These are phyloP conservation scores for Kodamaea kaohsiungensis DNA, from an alignment of 805 yeast genomes.

Conservation along the genomic window DNA sequence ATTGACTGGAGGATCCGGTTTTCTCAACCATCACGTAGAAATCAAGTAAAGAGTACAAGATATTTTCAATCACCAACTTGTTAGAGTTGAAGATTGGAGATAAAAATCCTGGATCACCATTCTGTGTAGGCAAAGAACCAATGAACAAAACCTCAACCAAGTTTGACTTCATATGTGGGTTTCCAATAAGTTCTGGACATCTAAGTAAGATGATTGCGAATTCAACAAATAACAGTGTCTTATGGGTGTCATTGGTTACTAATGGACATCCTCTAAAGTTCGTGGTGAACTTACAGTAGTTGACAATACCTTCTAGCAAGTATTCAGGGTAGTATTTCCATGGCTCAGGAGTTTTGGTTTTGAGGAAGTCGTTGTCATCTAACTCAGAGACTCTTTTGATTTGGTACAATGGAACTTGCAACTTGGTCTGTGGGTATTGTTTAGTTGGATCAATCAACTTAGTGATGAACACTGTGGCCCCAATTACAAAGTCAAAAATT, in stretches of 20 bases:
- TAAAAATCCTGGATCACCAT: constrained; percentile 74
- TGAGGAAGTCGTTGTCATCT: constrained; percentile 72
- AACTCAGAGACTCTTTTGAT: constrained; percentile 63
- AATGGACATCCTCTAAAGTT: constrained; percentile 59
- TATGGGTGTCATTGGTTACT: constrained; percentile 46
- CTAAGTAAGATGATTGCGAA: constrained; percentile 74
- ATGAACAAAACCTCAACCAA: constrained; percentile 76
- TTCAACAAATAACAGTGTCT: constrained; percentile 62
- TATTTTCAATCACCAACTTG: constrained; percentile 58
- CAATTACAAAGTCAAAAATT: constrained; percentile 74
- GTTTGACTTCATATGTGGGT: constrained; percentile 89
- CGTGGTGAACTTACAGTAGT: constrained; percentile 64
- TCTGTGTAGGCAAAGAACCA: constrained; percentile 62
- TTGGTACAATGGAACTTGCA: constrained; percentile 56
- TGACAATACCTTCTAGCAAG: constrained; percentile 77
- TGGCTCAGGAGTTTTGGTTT: constrained; percentile 66
- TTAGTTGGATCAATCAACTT: constrained; percentile 75
- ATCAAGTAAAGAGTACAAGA: constrained; percentile 82
- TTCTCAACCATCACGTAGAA: constrained; percentile 94
- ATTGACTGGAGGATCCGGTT: constrained; percentile 93
- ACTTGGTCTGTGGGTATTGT: constrained; percentile 51
- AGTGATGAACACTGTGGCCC: constrained; percentile 70
- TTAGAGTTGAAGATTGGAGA: constrained; percentile 64
- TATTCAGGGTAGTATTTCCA: constrained; percentile 87
- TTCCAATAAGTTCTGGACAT: constrained; percentile 82